Evolutionary conservation across 2,329 filamentous ascomycete genomes (phyloP).

Genomic region (Xylariaceae sp.): DNA sequence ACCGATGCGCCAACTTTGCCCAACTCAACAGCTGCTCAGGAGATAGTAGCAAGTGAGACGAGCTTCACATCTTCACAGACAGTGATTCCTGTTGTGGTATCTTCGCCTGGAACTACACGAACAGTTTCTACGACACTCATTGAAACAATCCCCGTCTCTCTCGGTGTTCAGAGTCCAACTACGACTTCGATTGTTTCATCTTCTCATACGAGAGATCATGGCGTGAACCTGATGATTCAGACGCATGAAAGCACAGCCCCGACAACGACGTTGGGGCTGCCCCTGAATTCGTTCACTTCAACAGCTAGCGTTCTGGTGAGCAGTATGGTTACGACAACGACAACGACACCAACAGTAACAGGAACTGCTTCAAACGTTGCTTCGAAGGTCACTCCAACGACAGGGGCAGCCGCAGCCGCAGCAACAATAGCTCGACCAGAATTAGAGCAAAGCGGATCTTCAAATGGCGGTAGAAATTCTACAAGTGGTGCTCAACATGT

Average conservation of each 20-base stretch:
- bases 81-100: constrained; percentile 20
- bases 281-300: constrained; percentile 1
- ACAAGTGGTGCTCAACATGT: constrained; percentile 21
- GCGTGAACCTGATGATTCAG: constrained; percentile 8
- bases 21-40: constrained; percentile 14
- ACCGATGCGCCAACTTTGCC: not conserved
- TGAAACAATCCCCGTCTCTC: constrained; percentile 6
- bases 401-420: not conserved
- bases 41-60: constrained; percentile 35
- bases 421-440: not conserved
- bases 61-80: constrained; percentile 29
- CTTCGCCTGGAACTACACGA: constrained; percentile 15
- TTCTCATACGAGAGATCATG: constrained; percentile 13
- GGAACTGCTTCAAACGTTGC: too few species aligned
- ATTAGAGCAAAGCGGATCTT: constrained; percentile 17
- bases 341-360: not conserved
- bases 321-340: not conserved
- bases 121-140: constrained; percentile 9
- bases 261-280: constrained; percentile 12
- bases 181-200: constrained; percentile 5
- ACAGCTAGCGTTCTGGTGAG: not conserved
- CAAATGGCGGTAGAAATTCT: constrained; percentile 17
- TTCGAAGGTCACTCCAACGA: not conserved
- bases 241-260: constrained; percentile 16
- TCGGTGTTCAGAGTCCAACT: not conserved